phyloP scores from a whole-genome alignment of 2,329 filamentous ascomycete genomes.

The Decorospora gaudefroyi region DNA sequence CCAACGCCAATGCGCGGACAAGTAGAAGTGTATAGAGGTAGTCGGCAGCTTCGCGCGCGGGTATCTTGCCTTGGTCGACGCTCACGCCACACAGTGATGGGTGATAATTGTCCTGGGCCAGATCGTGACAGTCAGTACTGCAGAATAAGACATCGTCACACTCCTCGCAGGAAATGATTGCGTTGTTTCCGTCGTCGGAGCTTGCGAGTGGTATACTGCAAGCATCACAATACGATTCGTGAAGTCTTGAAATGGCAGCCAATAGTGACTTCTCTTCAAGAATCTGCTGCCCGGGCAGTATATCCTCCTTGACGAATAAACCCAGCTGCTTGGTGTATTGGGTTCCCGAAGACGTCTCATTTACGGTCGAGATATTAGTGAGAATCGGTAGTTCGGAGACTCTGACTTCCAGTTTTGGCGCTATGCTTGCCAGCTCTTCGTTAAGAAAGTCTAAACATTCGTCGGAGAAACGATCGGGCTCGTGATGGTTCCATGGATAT shows the following conservation, averaged over 20 bases:
- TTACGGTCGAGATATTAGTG: constrained; percentile 1
- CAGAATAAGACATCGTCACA: constrained; percentile 66
- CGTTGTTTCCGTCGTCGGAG: constrained; percentile 9
- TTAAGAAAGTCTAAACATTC: constrained; percentile 71
- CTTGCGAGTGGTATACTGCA: constrained; percentile 74
- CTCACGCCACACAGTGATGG: constrained; percentile 60
- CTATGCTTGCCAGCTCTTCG: constrained; percentile 66
- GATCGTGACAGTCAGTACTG: constrained; percentile 59
- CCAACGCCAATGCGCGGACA: constrained; percentile 63
- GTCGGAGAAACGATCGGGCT: constrained; percentile 61
- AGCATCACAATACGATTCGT: constrained; percentile 86
- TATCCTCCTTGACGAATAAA: constrained; percentile 83
- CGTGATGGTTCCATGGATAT: constrained; percentile 66
- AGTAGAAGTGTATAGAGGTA: constrained; percentile 64
- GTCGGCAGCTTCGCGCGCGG: constrained; percentile 62
- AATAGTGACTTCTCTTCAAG: constrained; percentile 83
- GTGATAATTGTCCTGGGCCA: constrained; percentile 62
- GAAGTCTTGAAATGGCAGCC: constrained; percentile 85
- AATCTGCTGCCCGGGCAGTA: constrained; percentile 74
- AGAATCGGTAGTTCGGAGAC: constrained; percentile 77
- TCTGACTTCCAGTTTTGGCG: constrained; percentile 80
- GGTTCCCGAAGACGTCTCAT: constrained; percentile 56
- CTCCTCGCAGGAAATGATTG: constrained; percentile 55
- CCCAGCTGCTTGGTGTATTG: constrained; percentile 76
- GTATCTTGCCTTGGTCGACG: constrained; percentile 60